phyloP scores from a whole-genome alignment of 2,329 filamentous ascomycete species.

The Talaromyces amestolkiae region DNA sequence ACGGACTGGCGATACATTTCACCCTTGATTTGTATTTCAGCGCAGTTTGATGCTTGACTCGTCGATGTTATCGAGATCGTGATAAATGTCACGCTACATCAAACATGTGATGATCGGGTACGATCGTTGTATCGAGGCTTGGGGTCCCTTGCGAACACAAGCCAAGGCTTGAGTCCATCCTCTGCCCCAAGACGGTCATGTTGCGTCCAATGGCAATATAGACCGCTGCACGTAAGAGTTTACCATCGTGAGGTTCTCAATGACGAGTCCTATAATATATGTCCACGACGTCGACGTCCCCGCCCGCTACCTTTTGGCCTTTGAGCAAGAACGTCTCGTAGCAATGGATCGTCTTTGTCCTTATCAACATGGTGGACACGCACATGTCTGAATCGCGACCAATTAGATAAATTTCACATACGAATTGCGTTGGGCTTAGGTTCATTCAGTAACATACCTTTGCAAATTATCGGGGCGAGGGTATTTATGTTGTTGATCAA shows the following conservation, averaged over 20 bases:
- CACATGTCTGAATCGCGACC: conserved; percentile 68
- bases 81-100: neutral
- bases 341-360: conserved; percentile 75
- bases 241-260: neutral
- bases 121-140: neutral
- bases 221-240: neutral
- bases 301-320: conserved; percentile 79
- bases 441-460: conserved; percentile 57
- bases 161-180: neutral
- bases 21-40: neutral
- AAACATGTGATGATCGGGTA: neutral
- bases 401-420: conserved; percentile 2
- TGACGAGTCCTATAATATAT: conserved; percentile 20
- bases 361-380: conserved; percentile 88
- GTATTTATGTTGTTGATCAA: conserved; percentile 89
- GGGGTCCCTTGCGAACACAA: neutral
- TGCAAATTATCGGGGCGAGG: conserved; percentile 94
- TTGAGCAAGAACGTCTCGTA: conserved; percentile 82
- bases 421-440: neutral
- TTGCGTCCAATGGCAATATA: neutral
- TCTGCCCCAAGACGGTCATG: neutral
- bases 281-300: conserved; percentile 66
- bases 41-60: neutral
- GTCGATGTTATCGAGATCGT: neutral
- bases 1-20: neutral